These are phyloP conservation scores for Botrytis pseudocinerea DNA, from an alignment of 2,329 filamentous ascomycete species.

Conservation along the genomic window DNA sequence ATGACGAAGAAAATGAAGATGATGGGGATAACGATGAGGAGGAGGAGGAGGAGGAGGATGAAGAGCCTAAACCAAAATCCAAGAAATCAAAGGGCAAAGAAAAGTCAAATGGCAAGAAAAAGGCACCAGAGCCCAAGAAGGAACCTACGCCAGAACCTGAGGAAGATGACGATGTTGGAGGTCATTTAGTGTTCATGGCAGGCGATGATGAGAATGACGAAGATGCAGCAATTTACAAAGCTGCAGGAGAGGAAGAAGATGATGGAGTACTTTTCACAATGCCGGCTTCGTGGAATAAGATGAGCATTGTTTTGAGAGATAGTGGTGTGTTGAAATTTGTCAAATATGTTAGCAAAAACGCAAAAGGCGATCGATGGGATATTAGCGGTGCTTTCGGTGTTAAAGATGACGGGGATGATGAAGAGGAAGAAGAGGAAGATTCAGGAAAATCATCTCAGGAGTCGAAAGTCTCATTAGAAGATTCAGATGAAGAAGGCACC, in stretches of 20 bases:
- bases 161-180: slow-evolving; percentile 61
- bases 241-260: slow-evolving; percentile 66
- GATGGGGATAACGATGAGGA: slow-evolving; percentile 39
- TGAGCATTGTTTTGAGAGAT: slow-evolving; percentile 88
- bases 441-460: slow-evolving; percentile 32
- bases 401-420: slow-evolving; percentile 52
- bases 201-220: slow-evolving; percentile 70
- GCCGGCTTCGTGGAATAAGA: slow-evolving; percentile 79
- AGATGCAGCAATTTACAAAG: slow-evolving; percentile 87
- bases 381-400: slow-evolving; percentile 78
- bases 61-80: slow-evolving; percentile 32
- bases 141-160: slow-evolving; percentile 32
- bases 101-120: slow-evolving; percentile 12
- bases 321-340: slow-evolving; percentile 86
- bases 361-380: slow-evolving; percentile 91
- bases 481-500: slow-evolving; percentile 53
- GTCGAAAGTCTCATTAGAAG: slow-evolving; percentile 41
- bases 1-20: slow-evolving; percentile 49
- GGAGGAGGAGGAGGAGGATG: slow-evolving; percentile 35
- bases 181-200: slow-evolving; percentile 92
- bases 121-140: slow-evolving; percentile 9
- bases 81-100: slow-evolving; percentile 21
- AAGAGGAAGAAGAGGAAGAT: slow-evolving; percentile 42
- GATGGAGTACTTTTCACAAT: slow-evolving; percentile 70
- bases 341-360: slow-evolving; percentile 85